Base-by-base conservation (phyloP, 139 green algal genomes). In the Yamagishiella unicocca region DNA sequence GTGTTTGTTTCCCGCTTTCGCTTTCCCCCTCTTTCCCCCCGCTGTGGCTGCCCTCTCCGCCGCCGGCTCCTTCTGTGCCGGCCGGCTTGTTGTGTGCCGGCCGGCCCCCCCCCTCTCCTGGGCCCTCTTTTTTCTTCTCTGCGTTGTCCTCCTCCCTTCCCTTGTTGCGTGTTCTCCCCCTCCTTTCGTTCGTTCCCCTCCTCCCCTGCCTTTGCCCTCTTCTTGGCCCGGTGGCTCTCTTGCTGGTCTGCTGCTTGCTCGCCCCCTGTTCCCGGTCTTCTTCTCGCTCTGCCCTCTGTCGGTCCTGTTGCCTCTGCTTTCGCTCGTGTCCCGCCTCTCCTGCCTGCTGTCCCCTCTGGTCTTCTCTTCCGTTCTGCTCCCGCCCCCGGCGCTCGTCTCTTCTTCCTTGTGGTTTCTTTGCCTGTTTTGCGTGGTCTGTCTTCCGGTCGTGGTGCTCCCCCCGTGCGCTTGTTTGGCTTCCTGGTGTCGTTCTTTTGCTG, bases 221-320 rank as follows among this genome's bases (percentile, higher is more conserved):
- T 58, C 50, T 12, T 58, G 50, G 12, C 50, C 17, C 17, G 50
- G 50, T n/a, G 50, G 50, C 17, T 58, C 50, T 93, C 92, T 95
- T 72, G 91, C 91, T 71, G 93, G 93, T 87, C 90, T 96, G 85
- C 92, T 92, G 84, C 92, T 96, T 85, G 81, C 93, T 62, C 58
- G 93, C 75, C 94, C 95, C 92, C 94, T 87, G 84, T 90, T 43
- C 94, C 92, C 78, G 93, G 92, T 93, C 92, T 95, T 87, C 94
- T 96, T 84, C 88, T 94, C 87, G 50, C 91, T 70, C 94, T 95
- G 92, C 93, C 95, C 75, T 95, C 94, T 78, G 93, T 89, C 46
- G 78, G 87, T 78, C 89, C 93, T 84, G 85, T 93, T 64, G 91
- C 93, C 87, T 78, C 89, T 33, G 93, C 93, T 73, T 95, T 95